Evolutionary conservation across 2,329 filamentous ascomycete genomes (phyloP).

Genomic region (Rutstroemia sp.): DNA sequence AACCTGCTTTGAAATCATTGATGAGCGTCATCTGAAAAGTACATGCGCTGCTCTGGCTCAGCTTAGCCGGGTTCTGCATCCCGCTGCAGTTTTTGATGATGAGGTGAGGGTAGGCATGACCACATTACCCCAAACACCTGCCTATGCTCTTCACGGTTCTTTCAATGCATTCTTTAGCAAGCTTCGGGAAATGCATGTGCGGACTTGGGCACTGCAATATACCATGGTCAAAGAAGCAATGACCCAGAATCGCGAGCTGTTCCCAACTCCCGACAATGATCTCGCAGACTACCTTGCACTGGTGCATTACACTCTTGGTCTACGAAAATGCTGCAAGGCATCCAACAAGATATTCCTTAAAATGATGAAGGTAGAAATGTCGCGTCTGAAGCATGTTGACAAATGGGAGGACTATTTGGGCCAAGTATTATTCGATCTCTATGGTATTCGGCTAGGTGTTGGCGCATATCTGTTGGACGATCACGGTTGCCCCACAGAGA

Average conservation of each 20-base stretch:
- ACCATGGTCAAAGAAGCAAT: constrained; percentile 70
- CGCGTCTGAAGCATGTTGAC: constrained; percentile 67
- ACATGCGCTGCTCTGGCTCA: constrained; percentile 66
- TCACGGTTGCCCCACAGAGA: constrained; percentile 71
- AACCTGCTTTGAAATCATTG: constrained; percentile 75
- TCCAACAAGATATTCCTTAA: constrained; percentile 85
- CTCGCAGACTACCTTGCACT: constrained; percentile 72
- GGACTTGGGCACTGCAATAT: constrained; percentile 84
- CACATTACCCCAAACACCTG: constrained; percentile 49
- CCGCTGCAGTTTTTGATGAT: constrained; percentile 76
- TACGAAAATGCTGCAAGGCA: constrained; percentile 76
- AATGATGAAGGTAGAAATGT: constrained; percentile 78
- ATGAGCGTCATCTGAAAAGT: constrained; percentile 67
- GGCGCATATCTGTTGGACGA: constrained; percentile 62
- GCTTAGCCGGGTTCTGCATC: constrained; percentile 68
- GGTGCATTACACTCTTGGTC: constrained; percentile 76
- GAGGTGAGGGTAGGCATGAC: constrained; percentile 71
- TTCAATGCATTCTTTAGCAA: constrained; percentile 56
- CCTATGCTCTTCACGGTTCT: constrained; percentile 33
- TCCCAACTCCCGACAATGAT: constrained; percentile 61
- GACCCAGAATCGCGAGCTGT: constrained; percentile 55
- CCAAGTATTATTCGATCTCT: constrained; percentile 76
- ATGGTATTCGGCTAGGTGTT: constrained; percentile 70
- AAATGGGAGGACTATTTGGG: constrained; percentile 82
- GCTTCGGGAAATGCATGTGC: constrained; percentile 79